phyloP scores from a whole-genome alignment of 2,329 filamentous ascomycete genomes.

The Paecilomyces dactylethromorphus region DNA sequence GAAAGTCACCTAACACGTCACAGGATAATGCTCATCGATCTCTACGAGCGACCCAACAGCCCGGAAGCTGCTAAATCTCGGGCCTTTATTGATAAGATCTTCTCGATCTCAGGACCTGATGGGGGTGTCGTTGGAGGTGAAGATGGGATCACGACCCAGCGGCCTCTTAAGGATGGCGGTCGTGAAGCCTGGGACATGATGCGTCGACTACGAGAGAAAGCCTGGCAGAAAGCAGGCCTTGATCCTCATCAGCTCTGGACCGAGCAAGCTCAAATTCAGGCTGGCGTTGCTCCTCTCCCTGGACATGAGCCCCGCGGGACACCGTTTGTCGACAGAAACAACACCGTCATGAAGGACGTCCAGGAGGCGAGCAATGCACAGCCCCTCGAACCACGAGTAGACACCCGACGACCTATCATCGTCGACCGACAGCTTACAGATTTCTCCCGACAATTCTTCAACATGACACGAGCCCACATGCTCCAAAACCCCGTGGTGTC shows the following conservation, averaged over 20 bases:
- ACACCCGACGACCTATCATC: constrained; percentile 1
- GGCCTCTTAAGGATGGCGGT: constrained; percentile 42
- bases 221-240: constrained; percentile 43
- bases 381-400: neutral
- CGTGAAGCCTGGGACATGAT: constrained; percentile 45
- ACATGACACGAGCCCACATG: constrained; percentile 26
- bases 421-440: constrained; percentile 17
- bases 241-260: constrained; percentile 42
- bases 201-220: constrained; percentile 39
- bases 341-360: constrained; percentile 4
- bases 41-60: constrained; percentile 41
- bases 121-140: constrained; percentile 41
- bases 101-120: constrained; percentile 39
- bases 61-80: constrained; percentile 39
- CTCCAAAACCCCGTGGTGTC: constrained; percentile 15
- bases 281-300: constrained; percentile 24
- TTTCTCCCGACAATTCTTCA: constrained; percentile 29
- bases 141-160: constrained; percentile 36
- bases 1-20: neutral
- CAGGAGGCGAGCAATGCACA: neutral
- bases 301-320: too few species aligned
- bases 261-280: constrained; percentile 37
- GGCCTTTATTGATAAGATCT: constrained; percentile 41
- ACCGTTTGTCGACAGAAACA: neutral
- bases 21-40: constrained; percentile 44